Percentiles rank a stretch among this genome's conserved stretches.
phyloP scores from a whole-genome alignment of 257 asterid genomes.

The Solanum appendiculatum region DNA sequence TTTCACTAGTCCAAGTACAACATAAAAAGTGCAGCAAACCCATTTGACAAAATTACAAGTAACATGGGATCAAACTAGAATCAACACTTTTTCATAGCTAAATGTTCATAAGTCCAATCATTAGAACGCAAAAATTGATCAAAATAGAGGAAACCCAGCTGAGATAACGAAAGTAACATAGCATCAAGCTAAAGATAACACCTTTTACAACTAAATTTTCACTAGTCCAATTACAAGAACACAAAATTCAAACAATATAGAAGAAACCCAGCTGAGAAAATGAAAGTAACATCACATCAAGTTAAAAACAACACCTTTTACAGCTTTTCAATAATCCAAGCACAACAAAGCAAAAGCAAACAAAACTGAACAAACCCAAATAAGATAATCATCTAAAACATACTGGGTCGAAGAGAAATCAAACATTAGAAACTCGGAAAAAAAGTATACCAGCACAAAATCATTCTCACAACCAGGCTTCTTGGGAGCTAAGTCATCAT shows the following conservation, averaged over 20 bases:
- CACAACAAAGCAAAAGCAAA: not conserved
- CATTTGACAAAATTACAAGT: not conserved
- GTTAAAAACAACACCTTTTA: not conserved
- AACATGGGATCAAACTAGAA: not conserved
- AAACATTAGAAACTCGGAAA: not conserved
- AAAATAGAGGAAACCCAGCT: not conserved
- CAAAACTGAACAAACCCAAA: not conserved
- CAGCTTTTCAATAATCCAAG: not conserved
- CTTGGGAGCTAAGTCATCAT: conserved; percentile 38
- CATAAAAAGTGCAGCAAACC: not conserved
- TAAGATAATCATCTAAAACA: not conserved
- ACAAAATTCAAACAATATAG: not conserved
- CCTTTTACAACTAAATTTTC: not conserved
- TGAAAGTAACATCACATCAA: not conserved
- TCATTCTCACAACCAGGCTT: conserved; percentile 90
- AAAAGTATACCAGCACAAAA: conserved; percentile 57
- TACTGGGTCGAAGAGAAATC: conserved; percentile 7
- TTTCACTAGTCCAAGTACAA: not conserved
- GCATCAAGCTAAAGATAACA: conserved; percentile 7
- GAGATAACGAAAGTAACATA: not conserved
- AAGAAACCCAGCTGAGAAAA: not conserved
- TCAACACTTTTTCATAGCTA: not conserved
- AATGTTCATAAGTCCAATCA: not conserved
- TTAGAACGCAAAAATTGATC: not conserved
- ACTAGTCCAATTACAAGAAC: not conserved